Base-by-base conservation (phyloP, 177 flowering plant species). In the Tripterygium wilfordii region DNA sequence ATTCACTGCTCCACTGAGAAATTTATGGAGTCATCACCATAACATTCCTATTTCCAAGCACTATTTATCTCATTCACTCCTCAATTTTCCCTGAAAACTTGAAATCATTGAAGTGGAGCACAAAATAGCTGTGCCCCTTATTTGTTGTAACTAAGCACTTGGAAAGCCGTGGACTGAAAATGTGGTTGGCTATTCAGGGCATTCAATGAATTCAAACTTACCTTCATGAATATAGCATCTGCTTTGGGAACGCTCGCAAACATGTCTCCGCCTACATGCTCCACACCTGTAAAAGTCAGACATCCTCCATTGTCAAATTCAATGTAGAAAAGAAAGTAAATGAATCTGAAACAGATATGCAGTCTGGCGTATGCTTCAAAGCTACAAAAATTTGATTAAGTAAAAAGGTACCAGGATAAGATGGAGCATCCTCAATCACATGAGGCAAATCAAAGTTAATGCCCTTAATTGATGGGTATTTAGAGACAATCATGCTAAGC, bases 151-250 rank as follows among this genome's bases (percentile, higher is more conserved):
- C n/a, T n/a, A n/a, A n/a, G n/a, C n/a, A n/a, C n/a, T n/a, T n/a
- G n/a, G n/a, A n/a, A n/a, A n/a, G n/a, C n/a, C n/a, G n/a, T n/a
- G n/a, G n/a, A n/a, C n/a, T n/a, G n/a, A n/a, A n/a, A n/a, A n/a
- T n/a, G n/a, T n/a, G n/a, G n/a, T n/a, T 15, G 38, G 38, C 38
- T 13, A 35, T 6, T 3, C 8, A 35, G 4, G 16, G 16, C 8
- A 13, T n/a, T n/a, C n/a, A 35, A 13, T 15, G 16, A 23, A 23
- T 12, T 1, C 28, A 12, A 29, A 45, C 64, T 30, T 30, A 85
- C 95, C 88, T 85, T 88, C 91, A 88, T 88, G 85, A 88, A 83
- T 45, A 88, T 72, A 42, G 96, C 95, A 55, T 88, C 88, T 17
- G 69, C 96, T 56, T 75, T 79, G 0, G 96, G 96, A 21, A 88